Percentiles rank a stretch among this genome's conserved stretches.
phyloP scores from a whole-genome alignment of 768 basidiomycete genomes.

The Porpolomopsis calyptriformis region DNA sequence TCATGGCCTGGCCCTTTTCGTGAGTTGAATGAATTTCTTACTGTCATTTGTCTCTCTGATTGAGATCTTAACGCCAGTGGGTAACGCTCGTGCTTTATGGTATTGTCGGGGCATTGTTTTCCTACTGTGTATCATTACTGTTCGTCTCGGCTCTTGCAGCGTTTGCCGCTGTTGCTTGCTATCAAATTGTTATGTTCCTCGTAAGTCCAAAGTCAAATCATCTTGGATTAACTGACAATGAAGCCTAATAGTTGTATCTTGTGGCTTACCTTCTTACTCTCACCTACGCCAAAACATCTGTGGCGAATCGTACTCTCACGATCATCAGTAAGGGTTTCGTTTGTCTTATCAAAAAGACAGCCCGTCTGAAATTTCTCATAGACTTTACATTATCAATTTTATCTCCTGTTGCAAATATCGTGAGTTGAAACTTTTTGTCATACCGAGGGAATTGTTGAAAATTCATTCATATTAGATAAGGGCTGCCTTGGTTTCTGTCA shows the following conservation, averaged over 20 bases:
- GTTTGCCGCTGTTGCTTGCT: conserved; percentile 63
- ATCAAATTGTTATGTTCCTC: conserved; percentile 61
- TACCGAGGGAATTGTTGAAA: too few relatives aligned
- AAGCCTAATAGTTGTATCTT: conserved; percentile 41
- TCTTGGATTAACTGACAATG: background rate
- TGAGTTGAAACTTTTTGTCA: conserved; percentile 25
- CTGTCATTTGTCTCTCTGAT: conserved; percentile 1
- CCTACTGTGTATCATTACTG: conserved; percentile 54
- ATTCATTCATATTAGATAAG: conserved; percentile 42
- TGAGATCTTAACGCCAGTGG: conserved; percentile 38
- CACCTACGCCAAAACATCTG: conserved; percentile 57
- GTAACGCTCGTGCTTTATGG: conserved; percentile 61
- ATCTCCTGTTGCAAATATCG: conserved; percentile 60
- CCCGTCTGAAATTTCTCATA: background rate
- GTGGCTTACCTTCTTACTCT: conserved; percentile 60
- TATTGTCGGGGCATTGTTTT: conserved; percentile 53
- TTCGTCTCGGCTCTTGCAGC: conserved; percentile 59
- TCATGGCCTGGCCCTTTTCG: conserved; percentile 56
- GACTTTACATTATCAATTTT: conserved; percentile 52
- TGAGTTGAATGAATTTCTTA: conserved; percentile 17
- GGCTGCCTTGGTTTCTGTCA: conserved; percentile 64
- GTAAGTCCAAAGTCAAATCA: conserved; percentile 31
- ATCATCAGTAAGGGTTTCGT: conserved; percentile 35
- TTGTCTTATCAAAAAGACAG: background rate
- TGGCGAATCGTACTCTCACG: conserved; percentile 43